Percentiles rank a stretch among this genome's conserved stretches.
Evolutionary conservation across 305 asterid genomes (phyloP).

Genomic region (Rubia tinctorum): DNA sequence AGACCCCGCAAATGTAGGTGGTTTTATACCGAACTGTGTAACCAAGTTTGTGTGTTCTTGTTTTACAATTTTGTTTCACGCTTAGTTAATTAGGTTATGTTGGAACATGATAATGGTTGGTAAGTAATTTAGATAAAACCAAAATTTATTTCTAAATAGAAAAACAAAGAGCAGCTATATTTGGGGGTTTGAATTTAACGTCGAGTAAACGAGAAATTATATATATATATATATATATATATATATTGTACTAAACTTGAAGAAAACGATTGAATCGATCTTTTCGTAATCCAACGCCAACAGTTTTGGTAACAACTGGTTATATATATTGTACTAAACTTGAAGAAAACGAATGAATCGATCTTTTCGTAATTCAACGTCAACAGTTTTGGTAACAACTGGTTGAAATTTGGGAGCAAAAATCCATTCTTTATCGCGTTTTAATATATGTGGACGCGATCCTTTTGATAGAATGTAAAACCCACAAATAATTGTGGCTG

Average conservation of each 20-base stretch:
- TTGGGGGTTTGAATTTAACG: neutral
- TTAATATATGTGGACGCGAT: neutral
- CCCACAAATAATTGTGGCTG: too few species aligned
- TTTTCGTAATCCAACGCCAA: neutral
- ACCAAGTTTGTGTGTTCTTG: too few species aligned
- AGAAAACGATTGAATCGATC: neutral
- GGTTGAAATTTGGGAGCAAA: neutral
- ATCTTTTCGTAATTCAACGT: neutral
- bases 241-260: neutral
- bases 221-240: too few species aligned
- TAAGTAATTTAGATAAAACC: too few species aligned
- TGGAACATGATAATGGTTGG: too few species aligned
- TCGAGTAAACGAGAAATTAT: neutral
- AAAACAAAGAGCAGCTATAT: neutral
- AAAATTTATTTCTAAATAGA: too few species aligned
- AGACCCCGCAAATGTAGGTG: too few species aligned
- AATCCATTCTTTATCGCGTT: neutral
- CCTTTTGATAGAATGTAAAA: too few species aligned
- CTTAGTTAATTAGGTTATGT: too few species aligned
- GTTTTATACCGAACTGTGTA: too few species aligned
- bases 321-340: neutral
- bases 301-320: neutral
- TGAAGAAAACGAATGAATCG: neutral
- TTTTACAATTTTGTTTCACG: too few species aligned
- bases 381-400: neutral